Conservation (phyloP, 2,329 filamentous ascomycete species). For the Chaetomium olivaceum region DNA sequence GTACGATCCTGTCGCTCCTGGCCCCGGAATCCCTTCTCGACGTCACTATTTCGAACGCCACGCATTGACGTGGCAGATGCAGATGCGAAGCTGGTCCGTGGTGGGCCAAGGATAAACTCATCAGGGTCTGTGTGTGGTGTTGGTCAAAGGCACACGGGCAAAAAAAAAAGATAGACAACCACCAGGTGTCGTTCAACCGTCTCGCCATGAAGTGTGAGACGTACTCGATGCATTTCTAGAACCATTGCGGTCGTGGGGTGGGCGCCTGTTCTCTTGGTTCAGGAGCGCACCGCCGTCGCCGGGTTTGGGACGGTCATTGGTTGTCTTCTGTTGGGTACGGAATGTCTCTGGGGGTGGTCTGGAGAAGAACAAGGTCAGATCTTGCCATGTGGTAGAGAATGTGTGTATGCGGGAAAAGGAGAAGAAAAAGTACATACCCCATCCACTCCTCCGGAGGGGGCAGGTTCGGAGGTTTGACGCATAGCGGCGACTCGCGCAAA, state of each 20-base stretch:
- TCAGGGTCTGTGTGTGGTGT: constrained; percentile 58
- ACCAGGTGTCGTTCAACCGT: background rate
- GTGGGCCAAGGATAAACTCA: constrained; percentile 82
- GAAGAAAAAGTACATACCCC: constrained; percentile 63
- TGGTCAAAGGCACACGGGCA: constrained; percentile 26
- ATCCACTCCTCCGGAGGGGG: constrained; percentile 94
- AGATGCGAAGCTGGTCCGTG: constrained; percentile 80
- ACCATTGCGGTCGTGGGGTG: constrained; percentile 54
- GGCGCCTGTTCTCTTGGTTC: constrained; percentile 54
- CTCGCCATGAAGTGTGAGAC: constrained; percentile 34
- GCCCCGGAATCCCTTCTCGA: constrained; percentile 56
- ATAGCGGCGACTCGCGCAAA: constrained; percentile 79
- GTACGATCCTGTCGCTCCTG: constrained; percentile 53
- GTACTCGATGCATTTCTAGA: constrained; percentile 59
- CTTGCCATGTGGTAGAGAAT: background rate
- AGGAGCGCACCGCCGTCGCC: constrained; percentile 47
- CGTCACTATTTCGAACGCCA: constrained; percentile 47
- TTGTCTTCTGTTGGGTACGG: constrained; percentile 48
- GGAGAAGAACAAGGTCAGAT: constrained; percentile 22
- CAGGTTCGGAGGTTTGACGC: constrained; percentile 73
- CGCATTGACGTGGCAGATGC: constrained; percentile 69
- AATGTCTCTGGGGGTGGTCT: constrained; percentile 50
- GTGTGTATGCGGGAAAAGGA: background rate
- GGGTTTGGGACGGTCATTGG: constrained; percentile 47
- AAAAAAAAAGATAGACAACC: background rate